Conservation (phyloP, 140 eudicot species). For the Ambrosia hybrid region DNA sequence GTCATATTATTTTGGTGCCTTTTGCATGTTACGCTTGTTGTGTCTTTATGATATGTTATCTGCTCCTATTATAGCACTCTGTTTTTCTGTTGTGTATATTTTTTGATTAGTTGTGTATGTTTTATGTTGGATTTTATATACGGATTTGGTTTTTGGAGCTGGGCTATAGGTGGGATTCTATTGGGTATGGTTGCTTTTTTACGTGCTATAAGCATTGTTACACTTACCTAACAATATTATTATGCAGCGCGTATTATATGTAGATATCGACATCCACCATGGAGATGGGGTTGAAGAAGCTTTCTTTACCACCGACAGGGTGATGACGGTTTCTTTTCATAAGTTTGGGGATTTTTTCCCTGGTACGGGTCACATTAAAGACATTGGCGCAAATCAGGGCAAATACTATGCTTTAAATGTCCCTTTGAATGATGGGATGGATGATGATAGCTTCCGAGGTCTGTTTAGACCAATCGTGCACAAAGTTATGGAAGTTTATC, state of each 20-base stretch:
- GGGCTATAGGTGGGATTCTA: not conserved
- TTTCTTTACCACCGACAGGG: slow-evolving; percentile 81
- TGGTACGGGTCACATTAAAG: slow-evolving; percentile 89
- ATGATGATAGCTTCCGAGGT: slow-evolving; percentile 74
- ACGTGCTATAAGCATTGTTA: not conserved
- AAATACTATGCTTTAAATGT: slow-evolving; percentile 86
- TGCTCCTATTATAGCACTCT: too few relatives aligned
- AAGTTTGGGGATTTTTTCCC: slow-evolving; percentile 94
- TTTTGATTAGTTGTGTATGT: too few relatives aligned
- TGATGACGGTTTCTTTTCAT: slow-evolving; percentile 93
- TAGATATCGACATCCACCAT: slow-evolving; percentile 90
- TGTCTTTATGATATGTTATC: too few relatives aligned
- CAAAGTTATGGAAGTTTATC: slow-evolving; percentile 92
- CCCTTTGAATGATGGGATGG: slow-evolving; percentile 85
- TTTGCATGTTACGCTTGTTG: too few relatives aligned
- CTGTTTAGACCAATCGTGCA: slow-evolving; percentile 60
- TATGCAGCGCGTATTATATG: slow-evolving; percentile 80
- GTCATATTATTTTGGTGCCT: too few relatives aligned
- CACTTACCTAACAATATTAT: not conserved
- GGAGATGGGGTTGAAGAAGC: slow-evolving; percentile 99
- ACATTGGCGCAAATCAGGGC: slow-evolving; percentile 64
- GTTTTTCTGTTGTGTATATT: too few relatives aligned
- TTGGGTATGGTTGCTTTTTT: not conserved
- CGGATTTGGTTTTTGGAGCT: too few relatives aligned
- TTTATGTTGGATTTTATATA: too few relatives aligned